These are phyloP conservation scores for Galerina marginata DNA, from an alignment of 768 basidiomycete genomes.

Conservation along the genomic window DNA sequence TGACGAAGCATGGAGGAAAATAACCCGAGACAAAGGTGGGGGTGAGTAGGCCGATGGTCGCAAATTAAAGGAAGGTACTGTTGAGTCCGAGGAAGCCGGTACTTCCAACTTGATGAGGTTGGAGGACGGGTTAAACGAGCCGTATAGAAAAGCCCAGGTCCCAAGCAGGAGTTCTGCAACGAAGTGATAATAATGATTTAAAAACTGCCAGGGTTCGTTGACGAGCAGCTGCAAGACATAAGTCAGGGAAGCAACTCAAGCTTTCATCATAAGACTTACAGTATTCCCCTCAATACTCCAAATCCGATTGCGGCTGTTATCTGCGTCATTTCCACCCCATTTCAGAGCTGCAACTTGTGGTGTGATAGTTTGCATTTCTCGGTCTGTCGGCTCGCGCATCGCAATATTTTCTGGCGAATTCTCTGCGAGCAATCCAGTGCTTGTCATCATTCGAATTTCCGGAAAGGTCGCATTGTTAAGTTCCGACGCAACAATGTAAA, in stretches of 20 bases:
- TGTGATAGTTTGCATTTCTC: conserved; percentile 66
- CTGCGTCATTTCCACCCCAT: conserved; percentile 53
- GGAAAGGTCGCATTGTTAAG: conserved; percentile 35
- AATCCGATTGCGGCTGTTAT: conserved; percentile 49
- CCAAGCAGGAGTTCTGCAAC: conserved; percentile 83
- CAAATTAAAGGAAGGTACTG: conserved; percentile 18
- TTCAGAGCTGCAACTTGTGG: conserved; percentile 61
- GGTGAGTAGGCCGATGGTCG: conserved; percentile 19
- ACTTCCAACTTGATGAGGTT: conserved; percentile 18
- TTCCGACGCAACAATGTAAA: conserved; percentile 60
- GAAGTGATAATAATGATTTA: conserved; percentile 89
- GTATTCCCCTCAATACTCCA: conserved; percentile 76
- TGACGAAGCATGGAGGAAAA: conserved; percentile 68
- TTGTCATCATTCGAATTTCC: conserved; percentile 65
- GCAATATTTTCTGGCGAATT: conserved; percentile 69
- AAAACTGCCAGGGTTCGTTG: conserved; percentile 78
- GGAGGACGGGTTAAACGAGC: conserved; percentile 42
- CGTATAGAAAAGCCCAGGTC: conserved; percentile 74
- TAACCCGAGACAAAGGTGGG: conserved; percentile 67
- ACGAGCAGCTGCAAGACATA: conserved; percentile 48
- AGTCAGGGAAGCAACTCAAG: background rate
- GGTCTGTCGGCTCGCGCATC: conserved; percentile 66
- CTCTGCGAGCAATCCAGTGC: conserved; percentile 62
- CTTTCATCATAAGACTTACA: conserved; percentile 50
- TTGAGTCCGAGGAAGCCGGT: conserved; percentile 2